Conservation (phyloP, 2,329 filamentous ascomycete species). For the Pseudogymnoascus sp. region DNA sequence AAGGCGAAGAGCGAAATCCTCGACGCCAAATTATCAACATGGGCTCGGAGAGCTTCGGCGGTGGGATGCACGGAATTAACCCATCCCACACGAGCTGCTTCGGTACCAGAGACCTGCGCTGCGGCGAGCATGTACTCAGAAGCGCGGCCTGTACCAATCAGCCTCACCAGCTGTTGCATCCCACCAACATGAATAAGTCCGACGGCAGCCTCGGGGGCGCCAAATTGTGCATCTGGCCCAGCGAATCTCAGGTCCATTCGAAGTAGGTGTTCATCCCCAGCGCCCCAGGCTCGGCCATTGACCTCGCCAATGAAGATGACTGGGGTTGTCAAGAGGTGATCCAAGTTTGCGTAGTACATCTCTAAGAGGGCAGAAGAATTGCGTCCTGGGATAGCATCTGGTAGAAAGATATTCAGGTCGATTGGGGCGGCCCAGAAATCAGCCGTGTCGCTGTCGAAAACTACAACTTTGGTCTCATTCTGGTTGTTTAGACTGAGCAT, state of each 20-base stretch:
- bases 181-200: slow-evolving; percentile 11
- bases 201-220: slow-evolving; percentile 9
- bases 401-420: neutral
- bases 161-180: slow-evolving; percentile 10
- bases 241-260: slow-evolving; percentile 14
- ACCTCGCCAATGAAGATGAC: slow-evolving; percentile 11
- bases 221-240: slow-evolving; percentile 8
- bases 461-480: neutral
- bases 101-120: slow-evolving; percentile 10
- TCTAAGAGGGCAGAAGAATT: neutral
- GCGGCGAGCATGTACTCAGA: slow-evolving; percentile 14
- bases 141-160: slow-evolving; percentile 13
- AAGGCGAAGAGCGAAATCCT: neutral
- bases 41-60: neutral
- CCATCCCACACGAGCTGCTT: slow-evolving; percentile 13
- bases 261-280: slow-evolving; percentile 13
- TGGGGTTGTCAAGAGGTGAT: neutral
- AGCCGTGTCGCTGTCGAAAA: neutral
- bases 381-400: neutral
- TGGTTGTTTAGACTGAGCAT: neutral
- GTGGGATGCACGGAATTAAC: slow-evolving; percentile 9
- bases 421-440: neutral
- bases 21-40: neutral
- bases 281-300: slow-evolving; percentile 9
- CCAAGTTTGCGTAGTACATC: neutral